A percentile compares a stretch with the other conserved stretches of the same genome.
These are phyloP conservation scores for Mycena albidolilacea DNA, from an alignment of 768 basidiomycete genomes.

Conservation along the genomic window DNA sequence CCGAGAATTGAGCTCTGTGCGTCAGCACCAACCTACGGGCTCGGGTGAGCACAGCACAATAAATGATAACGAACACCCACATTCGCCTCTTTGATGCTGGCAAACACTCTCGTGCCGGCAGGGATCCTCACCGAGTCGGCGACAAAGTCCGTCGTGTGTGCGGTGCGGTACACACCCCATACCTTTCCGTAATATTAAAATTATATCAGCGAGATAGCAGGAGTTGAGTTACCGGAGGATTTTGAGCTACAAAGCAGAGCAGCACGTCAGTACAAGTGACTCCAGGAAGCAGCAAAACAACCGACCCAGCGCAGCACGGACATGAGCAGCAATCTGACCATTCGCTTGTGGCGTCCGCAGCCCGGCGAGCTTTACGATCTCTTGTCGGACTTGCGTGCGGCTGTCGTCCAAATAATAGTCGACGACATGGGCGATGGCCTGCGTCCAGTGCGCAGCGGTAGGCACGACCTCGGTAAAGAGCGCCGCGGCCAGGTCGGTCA, in stretches of 20 bases:
- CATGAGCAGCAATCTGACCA: slow-evolving; percentile 56
- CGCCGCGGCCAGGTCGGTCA: slow-evolving; percentile 59
- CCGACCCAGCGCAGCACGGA: slow-evolving; percentile 64
- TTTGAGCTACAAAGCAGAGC: slow-evolving; percentile 43
- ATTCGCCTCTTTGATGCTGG: slow-evolving; percentile 55
- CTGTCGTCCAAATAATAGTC: slow-evolving; percentile 70
- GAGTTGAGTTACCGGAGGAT: slow-evolving; percentile 50
- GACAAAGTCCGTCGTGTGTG: slow-evolving; percentile 43
- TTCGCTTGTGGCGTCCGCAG: slow-evolving; percentile 44
- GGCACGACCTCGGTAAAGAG: slow-evolving; percentile 71
- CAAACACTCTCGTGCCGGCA: slow-evolving; percentile 52
- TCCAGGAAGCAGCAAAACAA: slow-evolving; percentile 14
- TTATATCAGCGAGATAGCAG: slow-evolving; percentile 22
- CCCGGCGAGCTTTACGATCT: slow-evolving; percentile 56
- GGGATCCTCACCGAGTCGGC: slow-evolving; percentile 48
- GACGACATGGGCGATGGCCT: slow-evolving; percentile 69
- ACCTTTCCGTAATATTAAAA: slow-evolving; percentile 45
- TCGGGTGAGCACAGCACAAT: slow-evolving; percentile 15
- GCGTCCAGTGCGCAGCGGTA: slow-evolving; percentile 69
- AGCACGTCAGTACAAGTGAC: not conserved
- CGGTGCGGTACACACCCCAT: slow-evolving; percentile 59
- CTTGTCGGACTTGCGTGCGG: slow-evolving; percentile 51
- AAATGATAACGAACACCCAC: slow-evolving; percentile 37
- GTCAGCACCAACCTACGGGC: slow-evolving; percentile 44
- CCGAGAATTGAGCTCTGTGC: slow-evolving; percentile 50